These are phyloP conservation scores for Pseudocercospora cruenta DNA, from an alignment of 2,329 filamentous ascomycete species.

Conservation along the genomic window DNA sequence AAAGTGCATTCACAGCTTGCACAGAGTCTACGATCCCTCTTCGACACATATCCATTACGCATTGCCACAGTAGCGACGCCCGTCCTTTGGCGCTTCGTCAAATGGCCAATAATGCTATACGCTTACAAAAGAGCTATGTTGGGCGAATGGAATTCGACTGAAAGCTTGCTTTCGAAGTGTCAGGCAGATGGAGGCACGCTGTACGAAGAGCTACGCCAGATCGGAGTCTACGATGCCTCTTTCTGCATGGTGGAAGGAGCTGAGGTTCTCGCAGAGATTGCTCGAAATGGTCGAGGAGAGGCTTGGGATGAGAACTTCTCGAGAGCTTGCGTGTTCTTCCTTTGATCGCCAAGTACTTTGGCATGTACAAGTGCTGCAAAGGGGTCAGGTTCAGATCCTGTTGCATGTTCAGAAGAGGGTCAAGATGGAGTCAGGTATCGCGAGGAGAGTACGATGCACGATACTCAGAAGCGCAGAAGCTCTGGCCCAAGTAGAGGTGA, in stretches of 20 bases:
- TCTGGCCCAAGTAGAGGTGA: neutral
- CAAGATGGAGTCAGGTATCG: neutral
- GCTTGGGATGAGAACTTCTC: neutral
- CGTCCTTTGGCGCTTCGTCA: neutral
- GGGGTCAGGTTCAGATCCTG: no score
- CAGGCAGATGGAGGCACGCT: neutral
- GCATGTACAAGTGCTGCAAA: no score
- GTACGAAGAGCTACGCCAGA: neutral
- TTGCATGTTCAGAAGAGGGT: neutral
- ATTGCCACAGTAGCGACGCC: neutral
- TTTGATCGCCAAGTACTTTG: no score
- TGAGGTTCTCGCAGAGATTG: neutral
- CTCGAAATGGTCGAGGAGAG: neutral
- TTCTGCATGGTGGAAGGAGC: neutral
- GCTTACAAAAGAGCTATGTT: neutral
- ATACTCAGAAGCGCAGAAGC: neutral
- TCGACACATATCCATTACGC: neutral
- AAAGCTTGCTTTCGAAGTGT: neutral
- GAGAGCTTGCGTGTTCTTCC: neutral
- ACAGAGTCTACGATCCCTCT: neutral
- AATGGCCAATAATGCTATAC: neutral
- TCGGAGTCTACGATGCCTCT: neutral
- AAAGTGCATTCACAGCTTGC: neutral
- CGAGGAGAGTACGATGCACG: no score
- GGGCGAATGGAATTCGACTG: neutral